Evolutionary conservation across 2,329 filamentous ascomycete genomes (phyloP).

Genomic region (Alternaria sp.): DNA sequence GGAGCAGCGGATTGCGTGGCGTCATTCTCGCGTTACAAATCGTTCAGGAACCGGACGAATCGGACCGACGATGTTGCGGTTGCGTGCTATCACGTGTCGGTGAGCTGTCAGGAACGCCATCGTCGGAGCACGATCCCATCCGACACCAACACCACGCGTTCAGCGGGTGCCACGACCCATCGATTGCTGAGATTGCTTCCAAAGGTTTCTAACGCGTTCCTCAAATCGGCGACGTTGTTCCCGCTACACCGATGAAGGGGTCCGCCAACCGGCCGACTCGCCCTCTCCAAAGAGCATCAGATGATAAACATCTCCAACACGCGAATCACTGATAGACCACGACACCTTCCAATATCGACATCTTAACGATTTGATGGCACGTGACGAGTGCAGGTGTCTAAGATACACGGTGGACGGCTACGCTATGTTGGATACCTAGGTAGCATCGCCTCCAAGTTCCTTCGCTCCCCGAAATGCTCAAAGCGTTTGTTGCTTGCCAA

Average conservation of each 20-base stretch:
- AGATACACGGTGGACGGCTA: neutral
- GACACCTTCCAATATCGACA: neutral
- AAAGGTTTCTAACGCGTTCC: fast-evolving
- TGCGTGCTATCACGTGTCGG: neutral
- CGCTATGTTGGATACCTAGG: neutral
- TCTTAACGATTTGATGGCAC: neutral
- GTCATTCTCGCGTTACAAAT: neutral
- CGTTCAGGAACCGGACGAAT: neutral
- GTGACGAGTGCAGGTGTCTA: neutral
- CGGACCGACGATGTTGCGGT: slow-evolving; percentile 6
- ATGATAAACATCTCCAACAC: neutral
- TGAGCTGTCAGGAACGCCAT: neutral
- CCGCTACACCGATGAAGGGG: neutral
- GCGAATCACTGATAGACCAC: neutral
- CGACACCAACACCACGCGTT: neutral
- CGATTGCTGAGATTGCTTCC: fast-evolving
- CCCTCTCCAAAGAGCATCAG: neutral
- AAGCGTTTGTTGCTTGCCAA: neutral
- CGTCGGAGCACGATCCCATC: neutral
- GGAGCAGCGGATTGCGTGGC: neutral
- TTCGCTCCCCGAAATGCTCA: neutral
- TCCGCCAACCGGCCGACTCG: neutral
- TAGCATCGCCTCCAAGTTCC: neutral
- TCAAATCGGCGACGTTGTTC: neutral
- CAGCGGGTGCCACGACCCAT: neutral